A percentile compares a stretch with the other conserved stretches of the same genome.
Conservation (phyloP, 2,329 filamentous ascomycete species). For the Rutstroemia sp. region DNA sequence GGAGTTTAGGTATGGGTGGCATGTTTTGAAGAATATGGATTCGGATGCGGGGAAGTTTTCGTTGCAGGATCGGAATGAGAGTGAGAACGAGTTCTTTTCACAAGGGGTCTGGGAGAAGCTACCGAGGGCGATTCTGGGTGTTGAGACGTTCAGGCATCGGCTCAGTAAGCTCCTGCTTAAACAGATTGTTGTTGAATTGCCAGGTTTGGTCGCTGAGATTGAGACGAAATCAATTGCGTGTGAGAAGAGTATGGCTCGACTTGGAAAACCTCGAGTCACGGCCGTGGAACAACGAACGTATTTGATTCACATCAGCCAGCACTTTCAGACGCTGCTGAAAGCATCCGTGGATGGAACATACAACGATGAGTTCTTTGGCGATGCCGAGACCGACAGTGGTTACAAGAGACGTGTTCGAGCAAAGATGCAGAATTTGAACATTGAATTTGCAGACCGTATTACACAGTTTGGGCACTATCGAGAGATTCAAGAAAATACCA, state of each 20-base stretch:
- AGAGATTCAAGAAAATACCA: conserved; percentile 19
- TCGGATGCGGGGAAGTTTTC: conserved; percentile 31
- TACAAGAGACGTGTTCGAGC: conserved; percentile 44
- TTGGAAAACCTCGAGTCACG: conserved; percentile 43
- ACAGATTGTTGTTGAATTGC: conserved; percentile 41
- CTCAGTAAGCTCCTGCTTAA: conserved; percentile 44
- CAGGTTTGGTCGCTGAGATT: conserved; percentile 38
- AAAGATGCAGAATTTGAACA: conserved; percentile 43
- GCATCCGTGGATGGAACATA: conserved; percentile 46
- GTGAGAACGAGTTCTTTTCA: conserved; percentile 39
- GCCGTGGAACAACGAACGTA: conserved; percentile 40
- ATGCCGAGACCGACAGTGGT: conserved; percentile 26
- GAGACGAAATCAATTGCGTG: conserved; percentile 31
- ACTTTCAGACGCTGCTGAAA: conserved; percentile 38
- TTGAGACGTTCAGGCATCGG: conserved; percentile 38
- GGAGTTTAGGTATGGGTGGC: conserved; percentile 44
- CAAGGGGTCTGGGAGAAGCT: conserved; percentile 34
- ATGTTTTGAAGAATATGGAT: conserved; percentile 42
- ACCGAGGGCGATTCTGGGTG: conserved; percentile 35
- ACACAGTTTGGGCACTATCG: conserved; percentile 34
- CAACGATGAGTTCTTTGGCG: conserved; percentile 42
- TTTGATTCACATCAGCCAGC: conserved; percentile 39
- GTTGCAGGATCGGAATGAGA: conserved; percentile 31
- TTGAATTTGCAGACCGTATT: conserved; percentile 40
- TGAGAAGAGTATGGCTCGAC: conserved; percentile 32